Evolutionary conservation across 1,284 basidiomycete genomes (phyloP).

Genomic region (Naganishia liquefaciens): DNA sequence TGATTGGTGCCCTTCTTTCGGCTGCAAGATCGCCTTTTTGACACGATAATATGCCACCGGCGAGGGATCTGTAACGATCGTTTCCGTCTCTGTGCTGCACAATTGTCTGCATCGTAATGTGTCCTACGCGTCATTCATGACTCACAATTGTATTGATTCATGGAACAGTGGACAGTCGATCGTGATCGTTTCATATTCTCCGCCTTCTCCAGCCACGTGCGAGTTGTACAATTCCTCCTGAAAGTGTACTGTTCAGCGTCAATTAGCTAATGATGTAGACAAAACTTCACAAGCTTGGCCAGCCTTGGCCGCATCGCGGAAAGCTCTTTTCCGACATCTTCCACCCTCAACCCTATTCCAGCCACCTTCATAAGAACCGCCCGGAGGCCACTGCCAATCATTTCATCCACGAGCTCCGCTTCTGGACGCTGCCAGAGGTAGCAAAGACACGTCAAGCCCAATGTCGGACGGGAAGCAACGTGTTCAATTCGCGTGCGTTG

Average conservation of each 20-base stretch:
- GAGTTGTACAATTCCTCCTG: slow-evolving; percentile 82
- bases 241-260: not conserved
- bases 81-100: slow-evolving; percentile 64
- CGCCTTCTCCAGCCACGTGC: slow-evolving; percentile 96
- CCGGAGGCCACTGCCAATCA: slow-evolving; percentile 77
- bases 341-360: slow-evolving; percentile 78
- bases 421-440: slow-evolving; percentile 96
- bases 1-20: slow-evolving; percentile 55
- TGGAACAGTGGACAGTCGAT: slow-evolving; percentile 89
- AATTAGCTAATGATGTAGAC: not conserved
- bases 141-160: slow-evolving; percentile 70
- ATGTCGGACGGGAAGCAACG: slow-evolving; percentile 73
- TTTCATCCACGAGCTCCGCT: slow-evolving; percentile 76
- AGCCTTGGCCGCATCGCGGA: slow-evolving; percentile 63
- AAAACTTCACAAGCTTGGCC: slow-evolving; percentile 64
- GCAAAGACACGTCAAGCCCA: slow-evolving; percentile 75
- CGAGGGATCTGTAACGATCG: slow-evolving; percentile 64
- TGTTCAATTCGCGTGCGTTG: slow-evolving; percentile 96
- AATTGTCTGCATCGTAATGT: not conserved
- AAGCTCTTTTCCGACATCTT: slow-evolving; percentile 78
- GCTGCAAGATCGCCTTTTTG: slow-evolving; percentile 64
- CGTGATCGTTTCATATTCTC: slow-evolving; percentile 95
- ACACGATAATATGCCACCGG: slow-evolving; percentile 86
- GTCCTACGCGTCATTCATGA: slow-evolving; percentile 5
- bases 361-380: slow-evolving; percentile 94